A percentile compares a stretch with the other conserved stretches of the same genome.
phyloP scores from a whole-genome alignment of 2,329 filamentous ascomycete species.

The Penicillium olsonii region DNA sequence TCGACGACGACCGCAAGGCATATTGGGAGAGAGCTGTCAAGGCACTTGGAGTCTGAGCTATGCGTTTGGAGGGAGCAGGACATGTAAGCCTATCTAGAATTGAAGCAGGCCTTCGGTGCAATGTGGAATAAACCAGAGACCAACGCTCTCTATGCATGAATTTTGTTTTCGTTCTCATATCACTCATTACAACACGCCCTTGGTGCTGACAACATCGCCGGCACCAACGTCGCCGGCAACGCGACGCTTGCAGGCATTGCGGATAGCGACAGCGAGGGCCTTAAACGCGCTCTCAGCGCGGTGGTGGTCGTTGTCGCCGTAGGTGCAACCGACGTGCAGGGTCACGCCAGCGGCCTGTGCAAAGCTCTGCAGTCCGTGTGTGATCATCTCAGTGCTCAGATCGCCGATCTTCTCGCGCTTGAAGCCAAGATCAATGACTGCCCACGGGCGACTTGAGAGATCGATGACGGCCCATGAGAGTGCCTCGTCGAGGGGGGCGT shows the following conservation, averaged over 20 bases:
- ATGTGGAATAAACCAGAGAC: background rate
- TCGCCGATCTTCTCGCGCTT: conserved; percentile 92
- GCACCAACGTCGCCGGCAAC: conserved; percentile 79
- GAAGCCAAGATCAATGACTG: conserved; percentile 79
- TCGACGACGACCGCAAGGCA: conserved; percentile 47
- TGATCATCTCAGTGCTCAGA: conserved; percentile 93
- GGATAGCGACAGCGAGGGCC: conserved; percentile 83
- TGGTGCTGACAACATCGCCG: conserved; percentile 93
- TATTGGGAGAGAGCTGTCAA: conserved; percentile 54
- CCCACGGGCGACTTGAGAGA: conserved; percentile 86
- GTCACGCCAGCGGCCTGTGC: conserved; percentile 87
- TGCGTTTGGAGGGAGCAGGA: background rate
- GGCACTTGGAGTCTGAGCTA: conserved; percentile 35
- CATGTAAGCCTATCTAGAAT: background rate
- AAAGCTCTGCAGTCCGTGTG: conserved; percentile 92
- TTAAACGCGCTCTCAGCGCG: conserved; percentile 96
- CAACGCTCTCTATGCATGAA: background rate
- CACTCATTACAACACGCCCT: conserved; percentile 72
- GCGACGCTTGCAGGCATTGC: conserved; percentile 70
- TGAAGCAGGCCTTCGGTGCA: background rate
- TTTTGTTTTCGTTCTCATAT: conserved; percentile 1
- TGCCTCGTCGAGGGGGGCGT: conserved; percentile 92
- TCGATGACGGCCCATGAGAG: conserved; percentile 92
- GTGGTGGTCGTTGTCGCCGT: conserved; percentile 94
- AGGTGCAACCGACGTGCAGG: conserved; percentile 90